Percentiles rank a stretch among this genome's conserved stretches.
Conservation (phyloP, 73 alveolate species). For the Tetrahymena thermophila region DNA sequence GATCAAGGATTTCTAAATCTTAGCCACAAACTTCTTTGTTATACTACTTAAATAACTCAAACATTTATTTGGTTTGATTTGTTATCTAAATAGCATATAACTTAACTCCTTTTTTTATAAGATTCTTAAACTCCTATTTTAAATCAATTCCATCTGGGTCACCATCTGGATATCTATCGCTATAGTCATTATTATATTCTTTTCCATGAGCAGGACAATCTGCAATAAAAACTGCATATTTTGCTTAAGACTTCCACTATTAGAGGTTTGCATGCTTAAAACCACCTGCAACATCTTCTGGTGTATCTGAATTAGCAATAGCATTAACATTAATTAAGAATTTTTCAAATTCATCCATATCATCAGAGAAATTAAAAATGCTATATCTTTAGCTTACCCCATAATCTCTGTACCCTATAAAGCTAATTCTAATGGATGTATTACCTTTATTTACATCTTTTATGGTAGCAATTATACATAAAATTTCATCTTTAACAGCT, state of each 20-base stretch:
- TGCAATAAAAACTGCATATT: neutral
- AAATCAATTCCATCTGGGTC: constrained; percentile 17
- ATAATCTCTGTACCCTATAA: constrained; percentile 17
- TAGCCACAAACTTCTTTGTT: neutral
- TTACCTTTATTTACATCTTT: neutral
- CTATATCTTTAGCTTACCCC: neutral
- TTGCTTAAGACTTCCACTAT: constrained; percentile 2
- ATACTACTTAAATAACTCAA: neutral
- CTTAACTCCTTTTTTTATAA: neutral
- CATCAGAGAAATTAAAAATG: neutral
- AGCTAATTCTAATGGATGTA: neutral
- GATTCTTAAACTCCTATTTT: neutral
- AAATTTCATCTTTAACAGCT: neutral
- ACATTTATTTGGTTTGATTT: neutral
- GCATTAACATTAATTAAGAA: neutral
- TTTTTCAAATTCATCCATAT: neutral
- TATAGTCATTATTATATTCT: neutral
- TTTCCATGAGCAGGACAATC: constrained; percentile 21
- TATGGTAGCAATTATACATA: neutral
- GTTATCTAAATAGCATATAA: neutral
- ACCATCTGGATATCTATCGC: constrained; percentile 10
- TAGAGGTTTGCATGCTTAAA: neutral
- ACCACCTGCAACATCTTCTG: constrained; percentile 17
- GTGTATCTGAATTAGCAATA: neutral
- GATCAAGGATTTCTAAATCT: neutral